These are phyloP conservation scores for Trichoderma pleuroti DNA, from an alignment of 2,329 filamentous ascomycete species.

Conservation along the genomic window DNA sequence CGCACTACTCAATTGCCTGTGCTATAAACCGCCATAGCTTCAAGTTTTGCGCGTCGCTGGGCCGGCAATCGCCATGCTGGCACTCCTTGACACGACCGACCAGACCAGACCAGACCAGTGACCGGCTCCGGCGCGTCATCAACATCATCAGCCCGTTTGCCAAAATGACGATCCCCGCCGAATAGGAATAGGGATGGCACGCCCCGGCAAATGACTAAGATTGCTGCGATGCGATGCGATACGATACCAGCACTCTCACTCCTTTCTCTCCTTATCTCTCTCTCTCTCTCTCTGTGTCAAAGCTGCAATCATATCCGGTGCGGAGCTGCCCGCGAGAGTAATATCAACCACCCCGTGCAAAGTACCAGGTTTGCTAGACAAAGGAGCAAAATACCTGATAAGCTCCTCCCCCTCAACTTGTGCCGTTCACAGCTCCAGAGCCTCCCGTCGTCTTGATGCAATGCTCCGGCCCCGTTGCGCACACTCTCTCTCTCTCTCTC, in stretches of 20 bases:
- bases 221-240: background rate
- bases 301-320: background rate
- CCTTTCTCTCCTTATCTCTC: constrained; percentile 11
- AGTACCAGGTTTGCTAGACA: background rate
- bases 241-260: background rate
- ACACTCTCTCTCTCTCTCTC: constrained; percentile 11
- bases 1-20: too few relatives aligned
- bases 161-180: constrained; percentile 19
- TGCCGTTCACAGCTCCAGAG: background rate
- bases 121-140: constrained; percentile 19
- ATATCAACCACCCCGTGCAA: background rate
- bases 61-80: too few relatives aligned
- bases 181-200: background rate
- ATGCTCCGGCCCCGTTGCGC: constrained; percentile 8
- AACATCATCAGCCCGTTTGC: constrained; percentile 12
- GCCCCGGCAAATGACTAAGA: constrained; percentile 10
- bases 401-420: background rate
- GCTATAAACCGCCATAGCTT: too few relatives aligned
- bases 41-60: too few relatives aligned
- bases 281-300: too few relatives aligned
- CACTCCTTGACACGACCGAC: too few relatives aligned
- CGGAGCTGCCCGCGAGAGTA: background rate
- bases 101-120: constrained; percentile 12
- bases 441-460: background rate
- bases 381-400: background rate